Evolutionary conservation across 768 basidiomycete species (phyloP).

Genomic region (Imleria badia): DNA sequence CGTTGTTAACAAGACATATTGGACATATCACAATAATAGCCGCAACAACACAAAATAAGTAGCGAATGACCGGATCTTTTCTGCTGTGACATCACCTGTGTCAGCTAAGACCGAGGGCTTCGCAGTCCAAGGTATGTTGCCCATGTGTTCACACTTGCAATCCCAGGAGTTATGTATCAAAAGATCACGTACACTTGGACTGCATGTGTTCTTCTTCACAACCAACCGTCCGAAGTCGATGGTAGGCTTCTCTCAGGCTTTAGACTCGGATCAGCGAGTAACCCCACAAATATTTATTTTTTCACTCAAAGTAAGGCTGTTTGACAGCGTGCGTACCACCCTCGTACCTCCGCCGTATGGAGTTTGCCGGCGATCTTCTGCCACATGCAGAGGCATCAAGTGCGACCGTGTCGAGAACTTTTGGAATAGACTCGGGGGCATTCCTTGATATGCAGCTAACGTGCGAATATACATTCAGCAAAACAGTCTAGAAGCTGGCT

Average conservation of each 20-base stretch:
- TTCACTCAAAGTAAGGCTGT: constrained; percentile 4
- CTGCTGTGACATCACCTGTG: constrained; percentile 21
- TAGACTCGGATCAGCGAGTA: constrained; percentile 15
- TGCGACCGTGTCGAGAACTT: constrained; percentile 12
- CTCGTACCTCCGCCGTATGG: constrained; percentile 15
- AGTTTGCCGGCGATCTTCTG: constrained; percentile 10
- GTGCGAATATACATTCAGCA: constrained; percentile 9
- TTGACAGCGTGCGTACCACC: constrained; percentile 27
- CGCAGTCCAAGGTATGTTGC: constrained; percentile 10
- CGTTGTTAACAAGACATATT: neutral
- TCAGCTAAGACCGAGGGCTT: constrained; percentile 23
- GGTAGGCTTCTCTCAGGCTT: constrained; percentile 25
- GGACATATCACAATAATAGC: constrained; percentile 3
- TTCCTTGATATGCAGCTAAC: constrained; percentile 8
- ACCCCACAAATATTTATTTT: constrained; percentile 9
- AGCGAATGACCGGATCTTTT: constrained; percentile 3
- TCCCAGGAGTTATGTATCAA: constrained; percentile 12
- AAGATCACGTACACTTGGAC: constrained; percentile 28
- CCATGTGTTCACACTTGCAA: constrained; percentile 11
- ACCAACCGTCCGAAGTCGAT: constrained; percentile 8
- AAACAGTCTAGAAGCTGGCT: neutral
- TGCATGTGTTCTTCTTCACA: constrained; percentile 8
- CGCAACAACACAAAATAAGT: constrained; percentile 5
- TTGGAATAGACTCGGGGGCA: constrained; percentile 10
- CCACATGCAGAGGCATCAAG: constrained; percentile 3